Evolutionary conservation across 495 filamentous ascomycete genomes (phyloP).

Genomic region (Aspergillus taichungensis): DNA sequence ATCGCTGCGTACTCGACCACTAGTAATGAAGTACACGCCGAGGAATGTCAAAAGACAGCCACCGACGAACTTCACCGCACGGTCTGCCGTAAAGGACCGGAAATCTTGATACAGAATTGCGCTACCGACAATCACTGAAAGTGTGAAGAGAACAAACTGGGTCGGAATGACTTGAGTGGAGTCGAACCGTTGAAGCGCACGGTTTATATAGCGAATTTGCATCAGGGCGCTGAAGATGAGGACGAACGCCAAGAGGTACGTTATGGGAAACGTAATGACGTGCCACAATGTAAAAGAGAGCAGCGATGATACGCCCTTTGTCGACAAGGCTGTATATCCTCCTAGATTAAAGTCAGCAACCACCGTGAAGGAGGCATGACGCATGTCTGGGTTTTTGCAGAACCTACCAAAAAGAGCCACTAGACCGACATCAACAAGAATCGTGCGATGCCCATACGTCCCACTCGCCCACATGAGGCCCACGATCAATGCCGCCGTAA

Average conservation of each 20-base stretch:
- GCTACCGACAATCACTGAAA: slow-evolving; percentile 90
- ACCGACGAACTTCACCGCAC: slow-evolving; percentile 74
- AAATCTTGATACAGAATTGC: slow-evolving; percentile 92
- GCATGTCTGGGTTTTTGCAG: too few species aligned
- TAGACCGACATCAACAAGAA: slow-evolving; percentile 86
- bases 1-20: slow-evolving; percentile 37
- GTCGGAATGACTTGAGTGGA: slow-evolving; percentile 95
- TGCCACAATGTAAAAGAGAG: slow-evolving; percentile 81
- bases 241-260: slow-evolving; percentile 70
- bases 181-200: slow-evolving; percentile 87
- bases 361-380: neutral
- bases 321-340: slow-evolving; percentile 90
- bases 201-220: slow-evolving; percentile 95
- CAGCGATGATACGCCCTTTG: slow-evolving; percentile 92
- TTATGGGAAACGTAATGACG: slow-evolving; percentile 82
- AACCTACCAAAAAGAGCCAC: slow-evolving; percentile 82
- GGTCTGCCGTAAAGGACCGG: slow-evolving; percentile 58
- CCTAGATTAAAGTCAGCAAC: slow-evolving; percentile 43
- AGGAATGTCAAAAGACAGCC: slow-evolving; percentile 87
- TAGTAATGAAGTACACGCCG: slow-evolving; percentile 91
- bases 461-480: slow-evolving; percentile 73
- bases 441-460: slow-evolving; percentile 70
- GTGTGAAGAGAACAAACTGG: slow-evolving; percentile 93
- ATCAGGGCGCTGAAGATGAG: slow-evolving; percentile 78
- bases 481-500: slow-evolving; percentile 64